phyloP scores from a whole-genome alignment of 768 basidiomycete genomes.

The Fomitopsis pulvina region DNA sequence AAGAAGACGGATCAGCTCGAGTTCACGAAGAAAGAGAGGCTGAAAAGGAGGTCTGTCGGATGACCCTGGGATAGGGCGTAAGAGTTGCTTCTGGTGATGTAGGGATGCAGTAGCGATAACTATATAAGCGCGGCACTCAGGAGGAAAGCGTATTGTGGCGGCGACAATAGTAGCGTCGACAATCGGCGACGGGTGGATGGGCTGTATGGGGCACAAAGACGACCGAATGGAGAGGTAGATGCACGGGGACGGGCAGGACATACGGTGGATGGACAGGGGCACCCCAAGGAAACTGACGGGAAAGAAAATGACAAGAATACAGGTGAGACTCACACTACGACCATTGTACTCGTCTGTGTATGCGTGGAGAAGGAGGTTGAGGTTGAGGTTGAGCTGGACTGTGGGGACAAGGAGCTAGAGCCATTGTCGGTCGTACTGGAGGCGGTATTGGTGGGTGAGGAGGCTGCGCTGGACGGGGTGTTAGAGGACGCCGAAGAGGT shows the following conservation, averaged over 20 bases:
- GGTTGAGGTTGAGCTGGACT: neutral
- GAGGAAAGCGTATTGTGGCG: neutral
- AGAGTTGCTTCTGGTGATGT: no score
- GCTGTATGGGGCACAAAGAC: no score
- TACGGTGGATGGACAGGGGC: neutral
- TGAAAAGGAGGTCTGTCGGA: no score
- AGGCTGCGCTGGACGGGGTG: neutral
- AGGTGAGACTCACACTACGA: neutral
- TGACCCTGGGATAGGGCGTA: no score
- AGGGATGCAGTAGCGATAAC: no score
- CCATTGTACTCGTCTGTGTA: neutral
- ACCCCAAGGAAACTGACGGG: neutral
- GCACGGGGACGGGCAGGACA: neutral
- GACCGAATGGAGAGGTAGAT: no score
- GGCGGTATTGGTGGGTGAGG: neutral
- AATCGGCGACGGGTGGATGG: neutral
- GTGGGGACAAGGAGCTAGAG: neutral
- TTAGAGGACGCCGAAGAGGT: constrained; percentile 2
- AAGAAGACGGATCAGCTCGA: neutral
- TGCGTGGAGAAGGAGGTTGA: neutral
- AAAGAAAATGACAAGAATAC: neutral
- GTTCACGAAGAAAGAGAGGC: no score
- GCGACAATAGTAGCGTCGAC: neutral
- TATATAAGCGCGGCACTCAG: constrained; percentile 13
- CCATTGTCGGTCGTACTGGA: neutral